Evolutionary conservation across 2,329 filamentous ascomycete genomes (phyloP).

Genomic region (Hymenotorrendiella dingleyae): DNA sequence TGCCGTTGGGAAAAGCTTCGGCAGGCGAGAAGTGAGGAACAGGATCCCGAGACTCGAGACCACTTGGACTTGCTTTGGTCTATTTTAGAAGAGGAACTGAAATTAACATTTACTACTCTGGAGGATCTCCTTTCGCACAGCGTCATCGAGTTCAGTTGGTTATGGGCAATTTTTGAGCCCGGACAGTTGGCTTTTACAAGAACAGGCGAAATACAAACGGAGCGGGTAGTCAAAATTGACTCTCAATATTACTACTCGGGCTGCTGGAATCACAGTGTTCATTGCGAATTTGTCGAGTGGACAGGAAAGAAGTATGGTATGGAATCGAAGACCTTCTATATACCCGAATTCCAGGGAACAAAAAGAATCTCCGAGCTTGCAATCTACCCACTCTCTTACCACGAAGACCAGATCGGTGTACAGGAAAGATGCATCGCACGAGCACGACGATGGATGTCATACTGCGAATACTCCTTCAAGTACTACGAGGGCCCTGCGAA

Average conservation of each 20-base stretch:
- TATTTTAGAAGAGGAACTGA: conserved; percentile 45
- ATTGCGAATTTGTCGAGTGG: conserved; percentile 37
- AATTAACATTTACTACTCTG: conserved; percentile 43
- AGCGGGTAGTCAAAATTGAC: conserved; percentile 32
- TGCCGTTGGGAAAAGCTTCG: conserved; percentile 54
- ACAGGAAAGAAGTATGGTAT: conserved; percentile 41
- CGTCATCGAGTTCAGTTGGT: conserved; percentile 46
- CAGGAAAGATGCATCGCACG: background rate
- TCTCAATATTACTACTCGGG: conserved; percentile 26
- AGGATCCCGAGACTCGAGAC: conserved; percentile 38
- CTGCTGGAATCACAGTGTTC: no score
- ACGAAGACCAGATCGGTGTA: background rate
- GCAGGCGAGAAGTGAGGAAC: conserved; percentile 35
- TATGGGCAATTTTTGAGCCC: conserved; percentile 49
- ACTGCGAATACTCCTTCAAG: background rate
- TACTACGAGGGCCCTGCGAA: background rate
- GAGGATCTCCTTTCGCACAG: conserved; percentile 47
- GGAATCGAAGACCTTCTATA: background rate
- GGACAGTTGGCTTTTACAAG: no score
- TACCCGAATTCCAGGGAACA: background rate
- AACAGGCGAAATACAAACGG: conserved; percentile 37
- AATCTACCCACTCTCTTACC: background rate
- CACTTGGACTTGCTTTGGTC: conserved; percentile 43
- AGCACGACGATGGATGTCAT: background rate
- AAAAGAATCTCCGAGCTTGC: background rate